Conservation (phyloP, 345 rosid species). For the Tarenaya hassleriana region DNA sequence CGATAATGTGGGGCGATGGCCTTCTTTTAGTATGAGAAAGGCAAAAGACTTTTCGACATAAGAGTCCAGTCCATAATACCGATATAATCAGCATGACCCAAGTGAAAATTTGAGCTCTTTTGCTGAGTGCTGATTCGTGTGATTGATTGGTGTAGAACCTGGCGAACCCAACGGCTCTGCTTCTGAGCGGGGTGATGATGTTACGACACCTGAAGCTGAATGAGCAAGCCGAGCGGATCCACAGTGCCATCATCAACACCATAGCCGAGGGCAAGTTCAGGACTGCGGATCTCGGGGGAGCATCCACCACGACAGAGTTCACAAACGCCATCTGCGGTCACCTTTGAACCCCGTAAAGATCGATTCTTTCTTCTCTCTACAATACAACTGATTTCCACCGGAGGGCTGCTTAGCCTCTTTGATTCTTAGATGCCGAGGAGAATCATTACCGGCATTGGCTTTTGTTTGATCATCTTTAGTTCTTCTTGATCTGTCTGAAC, state of each 20-base stretch:
- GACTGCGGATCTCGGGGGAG: slow-evolving; percentile 94
- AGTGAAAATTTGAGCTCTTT: background rate
- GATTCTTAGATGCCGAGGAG: no score
- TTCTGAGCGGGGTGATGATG: slow-evolving; percentile 75
- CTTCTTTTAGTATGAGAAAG: no score
- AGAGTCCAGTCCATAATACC: no score
- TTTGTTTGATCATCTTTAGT: no score
- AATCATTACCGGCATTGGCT: no score
- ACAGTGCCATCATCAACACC: slow-evolving; percentile 67
- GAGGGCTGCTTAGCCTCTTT: no score
- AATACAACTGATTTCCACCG: slow-evolving; percentile 6
- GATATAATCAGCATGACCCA: background rate
- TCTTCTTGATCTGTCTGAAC: no score
- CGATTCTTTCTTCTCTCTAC: slow-evolving; percentile 8
- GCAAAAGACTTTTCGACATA: no score
- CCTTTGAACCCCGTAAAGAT: slow-evolving; percentile 36
- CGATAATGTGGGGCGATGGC: no score
- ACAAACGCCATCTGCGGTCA: slow-evolving; percentile 77
- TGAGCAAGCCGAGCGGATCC: slow-evolving; percentile 76
- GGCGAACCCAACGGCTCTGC: slow-evolving; percentile 95
- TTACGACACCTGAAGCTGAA: slow-evolving; percentile 70
- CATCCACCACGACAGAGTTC: slow-evolving; percentile 68
- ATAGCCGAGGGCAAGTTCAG: slow-evolving; percentile 81
- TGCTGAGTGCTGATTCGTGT: background rate
- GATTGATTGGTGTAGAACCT: slow-evolving; percentile 41